phyloP scores from a whole-genome alignment of 768 basidiomycete genomes.

The Calvatia gigantea region DNA sequence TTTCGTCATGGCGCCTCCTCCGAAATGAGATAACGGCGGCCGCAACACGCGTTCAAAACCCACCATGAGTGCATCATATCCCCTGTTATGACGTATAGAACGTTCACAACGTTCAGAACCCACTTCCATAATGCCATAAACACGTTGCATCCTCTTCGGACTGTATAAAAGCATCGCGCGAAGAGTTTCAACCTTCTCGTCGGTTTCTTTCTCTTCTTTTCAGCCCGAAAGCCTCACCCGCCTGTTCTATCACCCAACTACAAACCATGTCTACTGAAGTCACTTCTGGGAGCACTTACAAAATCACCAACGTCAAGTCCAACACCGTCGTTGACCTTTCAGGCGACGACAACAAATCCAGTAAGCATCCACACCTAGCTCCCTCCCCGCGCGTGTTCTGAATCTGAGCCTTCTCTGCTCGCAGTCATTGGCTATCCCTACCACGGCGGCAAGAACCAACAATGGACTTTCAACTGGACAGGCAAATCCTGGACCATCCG shows the following conservation, averaged over 20 bases:
- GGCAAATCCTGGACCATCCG: conserved; percentile 39
- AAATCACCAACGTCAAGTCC: conserved; percentile 47
- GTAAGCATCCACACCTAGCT: conserved; percentile 33
- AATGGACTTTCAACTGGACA: conserved; percentile 49
- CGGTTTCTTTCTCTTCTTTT: background rate
- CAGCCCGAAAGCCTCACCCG: background rate
- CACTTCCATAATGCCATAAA: conserved; percentile 10
- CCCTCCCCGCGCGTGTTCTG: background rate
- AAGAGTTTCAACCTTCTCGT: background rate
- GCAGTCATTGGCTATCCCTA: conserved; percentile 47
- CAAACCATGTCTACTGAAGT: conserved; percentile 25
- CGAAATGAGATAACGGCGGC: conserved; percentile 2
- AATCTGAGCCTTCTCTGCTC: background rate
- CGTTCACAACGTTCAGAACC: background rate
- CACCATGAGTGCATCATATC: background rate
- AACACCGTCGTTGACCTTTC: conserved; percentile 56
- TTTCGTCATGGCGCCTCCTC: background rate
- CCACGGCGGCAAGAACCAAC: conserved; percentile 45
- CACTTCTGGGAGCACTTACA: conserved; percentile 37
- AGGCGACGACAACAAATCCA: conserved; percentile 42
- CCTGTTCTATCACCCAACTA: background rate
- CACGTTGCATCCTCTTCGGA: background rate
- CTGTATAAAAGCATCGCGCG: conserved; percentile 11
- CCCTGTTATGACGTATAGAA: conserved; percentile 7
- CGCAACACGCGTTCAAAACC: background rate